phyloP scores from a whole-genome alignment of 1,284 basidiomycete genomes.

The Boletellus dicymbophilus region DNA sequence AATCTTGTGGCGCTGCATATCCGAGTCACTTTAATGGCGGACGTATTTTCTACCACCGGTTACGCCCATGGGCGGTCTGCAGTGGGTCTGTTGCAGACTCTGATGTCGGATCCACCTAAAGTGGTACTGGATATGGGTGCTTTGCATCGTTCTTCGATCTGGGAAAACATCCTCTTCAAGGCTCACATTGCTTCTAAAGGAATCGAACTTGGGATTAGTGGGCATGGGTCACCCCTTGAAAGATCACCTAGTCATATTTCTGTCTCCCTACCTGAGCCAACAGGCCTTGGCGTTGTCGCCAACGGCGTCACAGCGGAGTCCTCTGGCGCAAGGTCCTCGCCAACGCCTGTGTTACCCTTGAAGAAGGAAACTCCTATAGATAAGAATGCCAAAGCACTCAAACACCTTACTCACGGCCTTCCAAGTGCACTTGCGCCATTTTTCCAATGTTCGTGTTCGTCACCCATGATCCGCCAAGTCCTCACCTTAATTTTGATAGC shows the following conservation, averaged over 20 bases:
- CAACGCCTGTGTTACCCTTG: conserved; percentile 28
- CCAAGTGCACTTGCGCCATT: conserved; percentile 82
- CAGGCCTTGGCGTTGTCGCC: conserved; percentile 30
- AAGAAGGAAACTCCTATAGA: conserved; percentile 51
- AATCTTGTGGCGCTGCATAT: conserved; percentile 79
- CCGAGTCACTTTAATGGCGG: conserved; percentile 82
- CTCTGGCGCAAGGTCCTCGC: conserved; percentile 18
- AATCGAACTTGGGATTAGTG: conserved; percentile 42
- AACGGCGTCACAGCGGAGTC: conserved; percentile 44
- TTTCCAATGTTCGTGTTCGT: conserved; percentile 73
- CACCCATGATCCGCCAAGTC: neutral
- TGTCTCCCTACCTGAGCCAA: conserved; percentile 40
- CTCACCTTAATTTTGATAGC: conserved; percentile 45
- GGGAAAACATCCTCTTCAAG: conserved; percentile 86
- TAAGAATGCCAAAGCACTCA: conserved; percentile 76
- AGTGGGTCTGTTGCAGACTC: conserved; percentile 72
- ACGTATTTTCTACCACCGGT: conserved; percentile 86
- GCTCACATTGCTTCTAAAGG: conserved; percentile 55
- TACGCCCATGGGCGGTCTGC: conserved; percentile 83
- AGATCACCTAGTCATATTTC: conserved; percentile 45
- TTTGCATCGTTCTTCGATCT: conserved; percentile 82
- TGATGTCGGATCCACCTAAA: conserved; percentile 69
- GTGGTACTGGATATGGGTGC: conserved; percentile 78
- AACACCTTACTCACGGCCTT: conserved; percentile 80
- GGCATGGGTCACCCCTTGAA: conserved; percentile 44